Conservation (phyloP, 2,329 filamentous ascomycete genomes). For the Botryotinia narcissicola region DNA sequence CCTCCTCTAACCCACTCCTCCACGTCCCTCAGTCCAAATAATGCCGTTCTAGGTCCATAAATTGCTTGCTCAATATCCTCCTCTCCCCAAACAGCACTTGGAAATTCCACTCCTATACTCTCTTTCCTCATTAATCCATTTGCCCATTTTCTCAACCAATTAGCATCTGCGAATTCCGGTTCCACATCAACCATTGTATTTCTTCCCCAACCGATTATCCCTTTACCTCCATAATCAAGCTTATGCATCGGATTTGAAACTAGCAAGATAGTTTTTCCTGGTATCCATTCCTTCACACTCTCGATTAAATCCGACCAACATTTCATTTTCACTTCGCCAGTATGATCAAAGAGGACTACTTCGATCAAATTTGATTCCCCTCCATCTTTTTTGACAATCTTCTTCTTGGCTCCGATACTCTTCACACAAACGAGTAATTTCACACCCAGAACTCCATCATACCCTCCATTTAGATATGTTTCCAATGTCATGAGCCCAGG, state of each 20-base stretch:
- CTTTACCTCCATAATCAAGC: slow-evolving; percentile 27
- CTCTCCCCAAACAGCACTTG: slow-evolving; percentile 42
- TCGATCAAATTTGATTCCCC: slow-evolving; percentile 47
- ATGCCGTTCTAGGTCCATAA: slow-evolving; percentile 37
- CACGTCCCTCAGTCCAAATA: slow-evolving; percentile 46
- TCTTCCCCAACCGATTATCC: slow-evolving; percentile 40
- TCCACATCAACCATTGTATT: slow-evolving; percentile 55
- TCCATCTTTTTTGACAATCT: slow-evolving; percentile 49
- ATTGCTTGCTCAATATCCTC: slow-evolving; percentile 39
- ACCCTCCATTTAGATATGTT: slow-evolving; percentile 52
- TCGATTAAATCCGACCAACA: slow-evolving; percentile 52
- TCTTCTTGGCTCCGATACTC: slow-evolving; percentile 53
- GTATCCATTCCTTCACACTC: slow-evolving; percentile 46
- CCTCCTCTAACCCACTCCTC: slow-evolving; percentile 43
- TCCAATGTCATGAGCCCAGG: slow-evolving; percentile 55
- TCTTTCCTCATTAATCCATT: slow-evolving; percentile 48
- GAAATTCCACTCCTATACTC: slow-evolving; percentile 50
- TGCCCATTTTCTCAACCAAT: slow-evolving; percentile 52
- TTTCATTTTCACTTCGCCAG: slow-evolving; percentile 50
- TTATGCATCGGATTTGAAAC: slow-evolving; percentile 42
- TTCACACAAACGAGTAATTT: slow-evolving; percentile 58
- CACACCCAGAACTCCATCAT: slow-evolving; percentile 47
- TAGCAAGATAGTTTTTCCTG: slow-evolving; percentile 50
- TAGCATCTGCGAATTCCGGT: slow-evolving; percentile 51
- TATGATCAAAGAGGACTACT: slow-evolving; percentile 57